phyloP scores from a whole-genome alignment of 768 basidiomycete genomes.

The Pholiota conissans region DNA sequence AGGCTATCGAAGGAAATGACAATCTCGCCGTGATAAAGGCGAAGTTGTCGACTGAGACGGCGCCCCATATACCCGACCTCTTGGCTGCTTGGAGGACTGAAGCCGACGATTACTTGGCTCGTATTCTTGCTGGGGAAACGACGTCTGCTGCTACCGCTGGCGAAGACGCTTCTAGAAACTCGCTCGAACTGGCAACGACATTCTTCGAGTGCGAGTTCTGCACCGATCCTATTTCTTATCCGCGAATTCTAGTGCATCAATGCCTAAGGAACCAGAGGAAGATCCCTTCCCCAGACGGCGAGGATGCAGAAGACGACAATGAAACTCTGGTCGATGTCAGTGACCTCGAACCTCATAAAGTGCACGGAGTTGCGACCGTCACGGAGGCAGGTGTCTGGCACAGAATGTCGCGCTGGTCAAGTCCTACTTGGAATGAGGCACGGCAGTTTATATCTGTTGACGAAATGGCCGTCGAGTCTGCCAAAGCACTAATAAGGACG shows the following conservation, averaged over 20 bases:
- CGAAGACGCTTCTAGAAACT: background rate
- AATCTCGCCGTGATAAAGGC: conserved; percentile 13
- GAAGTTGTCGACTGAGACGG: conserved; percentile 9
- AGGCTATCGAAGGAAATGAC: conserved; percentile 5
- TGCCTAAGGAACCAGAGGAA: conserved; percentile 18
- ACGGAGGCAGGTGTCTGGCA: conserved; percentile 6
- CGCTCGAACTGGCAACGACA: conserved; percentile 27
- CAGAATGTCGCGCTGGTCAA: background rate
- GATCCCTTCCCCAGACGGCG: background rate
- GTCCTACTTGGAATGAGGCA: conserved; percentile 23
- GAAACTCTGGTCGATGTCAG: too few relatives aligned
- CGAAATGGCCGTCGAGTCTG: conserved; percentile 24
- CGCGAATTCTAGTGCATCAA: conserved; percentile 28
- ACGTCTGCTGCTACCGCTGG: background rate
- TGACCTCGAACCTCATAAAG: too few relatives aligned
- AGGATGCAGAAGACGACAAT: too few relatives aligned
- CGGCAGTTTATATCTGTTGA: conserved; percentile 23
- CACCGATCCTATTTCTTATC: conserved; percentile 29
- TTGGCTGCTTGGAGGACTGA: conserved; percentile 20
- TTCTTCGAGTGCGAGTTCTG: conserved; percentile 34
- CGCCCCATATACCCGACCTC: conserved; percentile 9
- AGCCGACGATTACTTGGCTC: conserved; percentile 7
- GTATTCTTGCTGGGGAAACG: conserved; percentile 13
- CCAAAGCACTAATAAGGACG: conserved; percentile 21
- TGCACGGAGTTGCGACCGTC: background rate